Conservation (phyloP, 768 basidiomycete species). For the Phylloporus arenicola region DNA sequence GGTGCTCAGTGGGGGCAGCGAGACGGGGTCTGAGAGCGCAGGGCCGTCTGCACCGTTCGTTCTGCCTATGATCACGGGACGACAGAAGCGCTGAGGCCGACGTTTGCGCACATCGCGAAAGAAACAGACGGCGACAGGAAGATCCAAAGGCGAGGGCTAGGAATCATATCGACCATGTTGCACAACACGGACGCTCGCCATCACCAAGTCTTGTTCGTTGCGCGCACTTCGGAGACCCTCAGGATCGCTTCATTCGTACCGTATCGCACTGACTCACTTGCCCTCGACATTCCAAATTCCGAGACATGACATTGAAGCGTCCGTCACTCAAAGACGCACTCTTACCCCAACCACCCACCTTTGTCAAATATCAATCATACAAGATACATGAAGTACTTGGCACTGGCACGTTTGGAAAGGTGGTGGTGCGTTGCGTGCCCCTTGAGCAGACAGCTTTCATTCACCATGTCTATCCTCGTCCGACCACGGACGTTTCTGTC, state of each 20-base stretch:
- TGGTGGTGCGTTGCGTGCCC: slow-evolving; percentile 51
- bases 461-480: neutral
- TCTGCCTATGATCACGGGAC: too few species aligned
- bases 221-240: neutral
- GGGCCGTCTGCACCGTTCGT: too few species aligned
- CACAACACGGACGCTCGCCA: too few species aligned
- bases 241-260: neutral
- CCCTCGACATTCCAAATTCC: neutral
- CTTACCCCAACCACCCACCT: slow-evolving; percentile 80
- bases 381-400: slow-evolving; percentile 71
- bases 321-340: slow-evolving; percentile 50
- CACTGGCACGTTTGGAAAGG: slow-evolving; percentile 86
- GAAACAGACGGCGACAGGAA: too few species aligned
- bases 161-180: too few species aligned
- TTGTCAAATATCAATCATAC: slow-evolving; percentile 79
- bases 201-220: too few species aligned
- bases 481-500: neutral
- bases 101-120: too few species aligned
- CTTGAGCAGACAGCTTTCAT: neutral
- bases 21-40: too few species aligned
- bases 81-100: too few species aligned
- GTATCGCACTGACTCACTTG: neutral
- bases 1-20: too few species aligned
- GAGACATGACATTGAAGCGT: slow-evolving; percentile 25
- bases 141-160: too few species aligned